These are phyloP conservation scores for Starmerella stigmatis DNA, from an alignment of 805 yeast species.

Conservation along the genomic window DNA sequence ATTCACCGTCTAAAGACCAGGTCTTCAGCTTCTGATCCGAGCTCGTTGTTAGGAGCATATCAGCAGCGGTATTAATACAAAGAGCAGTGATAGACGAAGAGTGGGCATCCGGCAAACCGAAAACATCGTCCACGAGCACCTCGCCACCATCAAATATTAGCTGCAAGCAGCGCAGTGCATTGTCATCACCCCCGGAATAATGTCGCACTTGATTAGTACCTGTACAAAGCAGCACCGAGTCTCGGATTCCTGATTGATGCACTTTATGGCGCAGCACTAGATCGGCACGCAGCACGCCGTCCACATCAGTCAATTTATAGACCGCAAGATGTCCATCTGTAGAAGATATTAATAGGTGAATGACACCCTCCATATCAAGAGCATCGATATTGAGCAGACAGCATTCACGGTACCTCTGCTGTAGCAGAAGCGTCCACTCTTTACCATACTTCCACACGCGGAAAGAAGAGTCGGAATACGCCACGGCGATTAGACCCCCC, in stretches of 20 bases:
- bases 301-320: conserved; percentile 41
- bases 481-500: conserved; percentile 47
- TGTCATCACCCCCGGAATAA: conserved; percentile 89
- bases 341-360: conserved; percentile 47
- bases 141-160: conserved; percentile 27
- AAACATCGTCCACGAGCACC: conserved; percentile 9
- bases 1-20: conserved; percentile 43
- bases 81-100: conserved; percentile 77
- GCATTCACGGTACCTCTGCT: conserved; percentile 55
- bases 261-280: conserved; percentile 34
- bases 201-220: not conserved
- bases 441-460: conserved; percentile 46
- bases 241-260: conserved; percentile 81
- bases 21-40: conserved; percentile 70
- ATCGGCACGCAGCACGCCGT: not conserved
- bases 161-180: conserved; percentile 44
- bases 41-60: conserved; percentile 45
- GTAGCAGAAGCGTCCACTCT: conserved; percentile 31
- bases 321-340: conserved; percentile 73
- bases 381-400: conserved; percentile 61
- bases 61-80: conserved; percentile 24
- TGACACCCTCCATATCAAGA: conserved; percentile 27
- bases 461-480: conserved; percentile 76
- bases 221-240: conserved; percentile 35
- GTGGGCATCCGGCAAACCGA: conserved; percentile 49